phyloP scores from a whole-genome alignment of 1,284 basidiomycete genomes.

The Cutaneotrichosporon curvatum region DNA sequence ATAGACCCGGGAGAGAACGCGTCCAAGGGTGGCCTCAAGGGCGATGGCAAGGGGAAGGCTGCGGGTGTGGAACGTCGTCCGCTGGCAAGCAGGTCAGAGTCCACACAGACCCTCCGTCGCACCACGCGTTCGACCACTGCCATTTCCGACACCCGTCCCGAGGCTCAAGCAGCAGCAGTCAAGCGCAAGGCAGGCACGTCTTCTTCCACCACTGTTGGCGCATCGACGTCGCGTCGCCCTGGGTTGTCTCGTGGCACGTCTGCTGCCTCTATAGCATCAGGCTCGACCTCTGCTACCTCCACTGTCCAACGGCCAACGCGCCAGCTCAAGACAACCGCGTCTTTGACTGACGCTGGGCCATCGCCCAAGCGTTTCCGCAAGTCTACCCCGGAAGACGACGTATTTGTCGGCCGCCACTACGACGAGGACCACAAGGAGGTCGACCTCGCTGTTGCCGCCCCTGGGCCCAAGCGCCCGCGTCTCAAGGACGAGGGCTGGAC shows the following conservation, averaged over 20 bases:
- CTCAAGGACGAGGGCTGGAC: conserved; percentile 58
- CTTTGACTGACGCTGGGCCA: conserved; percentile 23
- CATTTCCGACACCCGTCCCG: conserved; percentile 7
- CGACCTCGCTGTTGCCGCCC: background rate
- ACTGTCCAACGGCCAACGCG: conserved; percentile 4
- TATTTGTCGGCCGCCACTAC: conserved; percentile 26
- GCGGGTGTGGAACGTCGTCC: conserved; percentile 20
- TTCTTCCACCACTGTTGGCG: conserved; percentile 8
- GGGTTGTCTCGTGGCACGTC: conserved; percentile 3
- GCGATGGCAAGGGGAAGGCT: conserved; percentile 15
- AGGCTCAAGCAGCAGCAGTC: conserved; percentile 17
- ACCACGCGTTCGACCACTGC: conserved; percentile 4
- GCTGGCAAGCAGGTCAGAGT: conserved; percentile 18
- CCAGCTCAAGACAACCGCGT: conserved; percentile 16
- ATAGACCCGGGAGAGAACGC: conserved; percentile 29
- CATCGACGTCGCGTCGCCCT: conserved; percentile 7
- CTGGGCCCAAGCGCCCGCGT: background rate
- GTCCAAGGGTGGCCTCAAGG: no score
- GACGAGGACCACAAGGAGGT: conserved; percentile 36
- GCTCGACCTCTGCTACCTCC: conserved; percentile 10
- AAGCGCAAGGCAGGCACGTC: conserved; percentile 26
- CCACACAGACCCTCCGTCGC: conserved; percentile 7
- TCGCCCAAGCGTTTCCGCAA: conserved; percentile 37
- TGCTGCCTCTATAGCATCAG: conserved; percentile 6
- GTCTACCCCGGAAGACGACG: conserved; percentile 27